Percentiles rank a stretch among this genome's conserved stretches.
phyloP scores from a whole-genome alignment of 257 asterid genomes.

The Hygrophila difformis region DNA sequence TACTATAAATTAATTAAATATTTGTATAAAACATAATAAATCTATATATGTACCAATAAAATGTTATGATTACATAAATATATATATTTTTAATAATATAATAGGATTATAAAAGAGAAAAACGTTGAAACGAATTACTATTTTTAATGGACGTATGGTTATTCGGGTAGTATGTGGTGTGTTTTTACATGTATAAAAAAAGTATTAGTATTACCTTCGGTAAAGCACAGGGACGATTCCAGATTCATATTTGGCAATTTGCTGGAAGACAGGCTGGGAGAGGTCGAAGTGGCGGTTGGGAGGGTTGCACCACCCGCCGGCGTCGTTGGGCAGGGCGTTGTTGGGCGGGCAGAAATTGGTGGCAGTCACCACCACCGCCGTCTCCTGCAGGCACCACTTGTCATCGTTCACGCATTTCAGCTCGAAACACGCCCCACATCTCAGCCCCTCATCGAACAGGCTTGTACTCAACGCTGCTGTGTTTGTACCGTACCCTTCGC shows the following conservation, averaged over 20 bases:
- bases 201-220: conserved; percentile 17
- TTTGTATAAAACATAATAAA: too few species aligned
- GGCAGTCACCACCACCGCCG: conserved; percentile 35
- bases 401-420: too few species aligned
- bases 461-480: too few species aligned
- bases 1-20: too few species aligned
- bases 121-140: not conserved
- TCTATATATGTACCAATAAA: too few species aligned
- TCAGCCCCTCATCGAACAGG: not conserved
- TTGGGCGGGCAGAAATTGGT: conserved; percentile 63
- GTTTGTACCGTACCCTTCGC: too few species aligned
- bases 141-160: too few species aligned
- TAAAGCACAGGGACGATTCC: conserved; percentile 40
- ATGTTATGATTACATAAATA: too few species aligned
- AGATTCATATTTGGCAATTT: conserved; percentile 36
- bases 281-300: conserved; percentile 49
- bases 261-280: conserved; percentile 39
- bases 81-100: too few species aligned
- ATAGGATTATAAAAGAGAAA: not conserved
- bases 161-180: too few species aligned
- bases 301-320: conserved; percentile 60
- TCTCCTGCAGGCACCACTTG: conserved; percentile 23
- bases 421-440: not conserved
- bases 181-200: not conserved
- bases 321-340: too few species aligned